Evolutionary conservation across 192 early-diverging fungal genomes (phyloP), one percentile per base, ranked within the genome.

Genomic region (Coemansia sp.): DNA sequence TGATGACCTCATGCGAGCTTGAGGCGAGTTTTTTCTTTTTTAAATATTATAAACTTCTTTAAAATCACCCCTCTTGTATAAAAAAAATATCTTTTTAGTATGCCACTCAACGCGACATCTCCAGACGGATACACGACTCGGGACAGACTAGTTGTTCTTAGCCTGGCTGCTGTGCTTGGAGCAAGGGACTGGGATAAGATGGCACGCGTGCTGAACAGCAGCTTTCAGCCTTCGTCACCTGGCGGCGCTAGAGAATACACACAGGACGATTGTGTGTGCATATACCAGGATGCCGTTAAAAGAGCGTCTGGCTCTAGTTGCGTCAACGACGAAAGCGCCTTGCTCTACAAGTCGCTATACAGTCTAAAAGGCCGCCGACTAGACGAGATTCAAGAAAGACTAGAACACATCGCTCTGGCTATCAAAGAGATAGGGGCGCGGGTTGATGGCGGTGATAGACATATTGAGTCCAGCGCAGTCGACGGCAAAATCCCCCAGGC

Each of bases 91-190:
- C 11, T 49, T 47, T 22, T 36, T 10, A 43, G 16, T 27, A 75
- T 75, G 74, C 22, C 74, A 39, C 57, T 47, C 39, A 47, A 22
- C 49, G 47, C 31, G 12, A 9, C 27, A 33, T 41, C 63, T 20
- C n/a, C 44, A 11, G 53, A 49, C 57, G 44, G 27, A 34, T 77
- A 58, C 67, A 61, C 80, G 33, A 73, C 71, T 29, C 75, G 69
- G 57, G 80, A 82, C 66, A 77, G 52, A 29, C 65, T 82, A 20
- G 60, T 49, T 33, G 62, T 82, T 6, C 75, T 82, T n/a, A 72
- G 75, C 36, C 58, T 82, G 11, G 75, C 49, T 4, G 73, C 61
- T 27, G 55, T 61, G 12, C 52, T 72, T 9, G 80, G 75, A 46
- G 66, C 69, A 12, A 58, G 62, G 27, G 66, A 57, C 49, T 82